Percentiles rank a stretch among this genome's conserved stretches.
Conservation (phyloP, 1,284 basidiomycete species). For the Volvariella volvacea region DNA sequence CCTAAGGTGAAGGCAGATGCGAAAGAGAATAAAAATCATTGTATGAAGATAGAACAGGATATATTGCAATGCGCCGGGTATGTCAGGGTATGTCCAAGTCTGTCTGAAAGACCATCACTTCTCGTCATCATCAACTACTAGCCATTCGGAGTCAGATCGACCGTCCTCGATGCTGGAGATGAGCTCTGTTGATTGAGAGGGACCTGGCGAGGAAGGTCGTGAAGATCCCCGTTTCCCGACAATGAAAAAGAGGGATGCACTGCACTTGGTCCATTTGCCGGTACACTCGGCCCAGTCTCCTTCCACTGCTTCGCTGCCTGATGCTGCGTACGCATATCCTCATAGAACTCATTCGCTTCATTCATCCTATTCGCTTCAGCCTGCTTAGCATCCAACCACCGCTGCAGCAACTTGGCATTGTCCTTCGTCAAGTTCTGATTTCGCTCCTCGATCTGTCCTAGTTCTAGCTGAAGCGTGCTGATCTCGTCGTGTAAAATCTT, state of each 20-base stretch:
- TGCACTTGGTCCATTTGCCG: conserved; percentile 19
- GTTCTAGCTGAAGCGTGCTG: conserved; percentile 83
- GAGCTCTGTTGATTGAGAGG: conserved; percentile 67
- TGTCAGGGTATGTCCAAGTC: conserved; percentile 10
- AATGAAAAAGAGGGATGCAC: conserved; percentile 21
- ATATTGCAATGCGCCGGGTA: conserved; percentile 20
- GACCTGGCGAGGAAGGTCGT: conserved; percentile 38
- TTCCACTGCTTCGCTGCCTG: conserved; percentile 48
- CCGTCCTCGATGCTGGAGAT: conserved; percentile 57
- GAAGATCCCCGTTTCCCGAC: conserved; percentile 69
- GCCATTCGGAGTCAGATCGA: conserved; percentile 85
- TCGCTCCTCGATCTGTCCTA: conserved; percentile 82
- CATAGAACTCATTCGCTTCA: conserved; percentile 80
- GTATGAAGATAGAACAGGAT: conserved; percentile 8
- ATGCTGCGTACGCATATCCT: conserved; percentile 69
- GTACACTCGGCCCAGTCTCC: conserved; percentile 20
- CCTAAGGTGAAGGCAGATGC: no score
- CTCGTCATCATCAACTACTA: conserved; percentile 51
- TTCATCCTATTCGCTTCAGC: conserved; percentile 94
- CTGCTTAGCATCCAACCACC: conserved; percentile 95
- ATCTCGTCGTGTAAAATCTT: conserved; percentile 94
- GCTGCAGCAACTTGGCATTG: conserved; percentile 90
- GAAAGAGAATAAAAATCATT: no score
- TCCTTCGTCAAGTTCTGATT: conserved; percentile 84
- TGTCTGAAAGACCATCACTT: no score